Conservation (phyloP, 805 yeast genomes). For the Jamesozyma piceae region DNA sequence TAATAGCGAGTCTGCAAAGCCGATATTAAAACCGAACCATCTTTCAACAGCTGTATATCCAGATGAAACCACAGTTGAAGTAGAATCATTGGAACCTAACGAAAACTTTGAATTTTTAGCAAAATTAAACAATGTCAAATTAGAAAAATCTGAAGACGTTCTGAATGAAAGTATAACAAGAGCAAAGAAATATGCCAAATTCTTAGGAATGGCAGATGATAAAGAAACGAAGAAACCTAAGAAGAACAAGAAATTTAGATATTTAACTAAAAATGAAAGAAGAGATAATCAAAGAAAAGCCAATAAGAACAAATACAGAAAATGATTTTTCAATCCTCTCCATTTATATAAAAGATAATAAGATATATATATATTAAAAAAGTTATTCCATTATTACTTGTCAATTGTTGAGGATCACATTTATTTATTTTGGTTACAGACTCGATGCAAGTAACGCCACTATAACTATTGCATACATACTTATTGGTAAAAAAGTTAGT, state of each 20-base stretch:
- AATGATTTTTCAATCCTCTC: not conserved
- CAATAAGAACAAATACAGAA: constrained; percentile 31
- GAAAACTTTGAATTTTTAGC: constrained; percentile 52
- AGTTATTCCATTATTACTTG: no score
- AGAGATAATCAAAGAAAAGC: constrained; percentile 44
- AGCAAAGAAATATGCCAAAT: constrained; percentile 75
- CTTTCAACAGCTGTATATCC: constrained; percentile 19
- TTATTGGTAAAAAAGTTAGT: no score
- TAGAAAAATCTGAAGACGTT: constrained; percentile 57
- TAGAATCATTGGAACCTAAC: constrained; percentile 41
- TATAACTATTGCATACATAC: not conserved
- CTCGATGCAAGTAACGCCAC: no score
- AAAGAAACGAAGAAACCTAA: constrained; percentile 21
- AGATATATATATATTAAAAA: not conserved
- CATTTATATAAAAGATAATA: not conserved
- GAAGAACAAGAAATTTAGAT: constrained; percentile 71
- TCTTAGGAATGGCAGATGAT: constrained; percentile 44
- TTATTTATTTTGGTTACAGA: no score
- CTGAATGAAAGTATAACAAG: constrained; percentile 63
- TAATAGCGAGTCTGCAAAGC: constrained; percentile 19
- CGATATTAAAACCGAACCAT: constrained; percentile 25
- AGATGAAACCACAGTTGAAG: constrained; percentile 37
- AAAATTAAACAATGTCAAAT: constrained; percentile 59
- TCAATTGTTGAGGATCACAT: no score
- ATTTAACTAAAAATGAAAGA: constrained; percentile 74